Evolutionary conservation across 1,284 basidiomycete species (phyloP).

Genomic region (Irpex sp.): DNA sequence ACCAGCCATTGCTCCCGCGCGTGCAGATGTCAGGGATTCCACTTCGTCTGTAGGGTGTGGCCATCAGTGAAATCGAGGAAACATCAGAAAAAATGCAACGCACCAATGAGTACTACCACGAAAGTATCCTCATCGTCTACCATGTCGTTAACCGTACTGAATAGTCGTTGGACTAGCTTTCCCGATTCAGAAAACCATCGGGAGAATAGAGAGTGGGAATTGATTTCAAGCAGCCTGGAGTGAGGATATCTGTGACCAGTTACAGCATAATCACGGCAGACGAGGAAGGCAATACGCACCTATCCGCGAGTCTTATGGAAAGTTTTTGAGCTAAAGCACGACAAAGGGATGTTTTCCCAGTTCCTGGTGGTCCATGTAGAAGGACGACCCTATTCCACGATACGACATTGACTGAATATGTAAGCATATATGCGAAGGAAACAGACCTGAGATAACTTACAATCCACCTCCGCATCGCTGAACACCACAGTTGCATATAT

Average conservation of each 20-base stretch:
- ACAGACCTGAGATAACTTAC: constrained; percentile 40
- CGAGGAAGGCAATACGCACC: constrained; percentile 41
- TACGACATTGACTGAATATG: constrained; percentile 74
- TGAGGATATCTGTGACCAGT: constrained; percentile 65
- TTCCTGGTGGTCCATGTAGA: constrained; percentile 95
- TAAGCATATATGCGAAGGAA: constrained; percentile 10
- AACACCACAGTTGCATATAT: constrained; percentile 92
- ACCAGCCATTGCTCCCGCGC: constrained; percentile 91
- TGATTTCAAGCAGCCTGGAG: constrained; percentile 92
- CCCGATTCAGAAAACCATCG: constrained; percentile 99
- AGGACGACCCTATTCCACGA: constrained; percentile 95
- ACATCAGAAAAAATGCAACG: constrained; percentile 2
- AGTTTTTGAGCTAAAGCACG: constrained; percentile 95
- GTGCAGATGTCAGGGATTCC: constrained; percentile 90
- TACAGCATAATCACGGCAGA: constrained; percentile 1
- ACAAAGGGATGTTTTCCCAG: constrained; percentile 96
- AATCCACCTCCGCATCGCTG: constrained; percentile 86
- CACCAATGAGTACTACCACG: constrained; percentile 93
- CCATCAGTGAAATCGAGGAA: neutral
- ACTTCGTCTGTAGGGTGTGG: constrained; percentile 75
- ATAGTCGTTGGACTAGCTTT: constrained; percentile 94
- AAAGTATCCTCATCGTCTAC: constrained; percentile 89
- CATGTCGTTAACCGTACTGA: constrained; percentile 85
- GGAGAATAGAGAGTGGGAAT: constrained; percentile 94
- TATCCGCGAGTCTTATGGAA: constrained; percentile 82